Percentiles rank a stretch among this genome's conserved stretches.
Evolutionary conservation across 768 basidiomycete genomes (phyloP).

Genomic region (Suillus americanus): DNA sequence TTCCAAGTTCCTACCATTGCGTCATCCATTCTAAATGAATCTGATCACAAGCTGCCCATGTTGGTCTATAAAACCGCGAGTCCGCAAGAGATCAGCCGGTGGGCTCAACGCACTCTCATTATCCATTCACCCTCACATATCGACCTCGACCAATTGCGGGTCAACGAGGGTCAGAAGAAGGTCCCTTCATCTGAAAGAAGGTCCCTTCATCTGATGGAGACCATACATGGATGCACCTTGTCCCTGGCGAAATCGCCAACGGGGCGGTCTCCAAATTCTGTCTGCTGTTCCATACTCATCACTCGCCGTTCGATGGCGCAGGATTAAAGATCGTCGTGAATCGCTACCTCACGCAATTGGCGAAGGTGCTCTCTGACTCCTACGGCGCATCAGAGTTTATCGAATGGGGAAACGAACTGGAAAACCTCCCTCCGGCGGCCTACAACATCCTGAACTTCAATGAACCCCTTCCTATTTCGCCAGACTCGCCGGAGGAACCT

Average conservation of each 20-base stretch:
- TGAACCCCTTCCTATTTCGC: neutral
- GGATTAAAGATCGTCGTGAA: neutral
- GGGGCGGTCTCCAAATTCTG: neutral
- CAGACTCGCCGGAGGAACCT: neutral
- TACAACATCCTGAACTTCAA: neutral
- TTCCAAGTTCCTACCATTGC: neutral
- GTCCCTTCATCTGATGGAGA: neutral
- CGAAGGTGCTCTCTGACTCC: neutral
- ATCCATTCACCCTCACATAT: neutral
- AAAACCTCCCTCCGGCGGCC: neutral
- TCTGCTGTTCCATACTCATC: neutral
- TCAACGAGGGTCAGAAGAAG: neutral
- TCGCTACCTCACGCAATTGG: neutral
- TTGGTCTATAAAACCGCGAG: neutral
- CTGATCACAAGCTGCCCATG: neutral
- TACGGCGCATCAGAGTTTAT: neutral
- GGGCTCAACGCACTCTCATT: neutral
- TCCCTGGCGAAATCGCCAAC: neutral
- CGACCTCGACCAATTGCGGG: neutral
- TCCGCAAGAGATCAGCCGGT: neutral
- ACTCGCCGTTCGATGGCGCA: neutral
- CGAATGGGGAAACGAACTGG: neutral
- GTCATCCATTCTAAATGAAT: neutral
- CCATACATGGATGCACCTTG: neutral
- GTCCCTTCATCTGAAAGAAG: neutral